Evolutionary conservation across 2,329 filamentous ascomycete species (phyloP).

Genomic region (Monosporascus sp.): DNA sequence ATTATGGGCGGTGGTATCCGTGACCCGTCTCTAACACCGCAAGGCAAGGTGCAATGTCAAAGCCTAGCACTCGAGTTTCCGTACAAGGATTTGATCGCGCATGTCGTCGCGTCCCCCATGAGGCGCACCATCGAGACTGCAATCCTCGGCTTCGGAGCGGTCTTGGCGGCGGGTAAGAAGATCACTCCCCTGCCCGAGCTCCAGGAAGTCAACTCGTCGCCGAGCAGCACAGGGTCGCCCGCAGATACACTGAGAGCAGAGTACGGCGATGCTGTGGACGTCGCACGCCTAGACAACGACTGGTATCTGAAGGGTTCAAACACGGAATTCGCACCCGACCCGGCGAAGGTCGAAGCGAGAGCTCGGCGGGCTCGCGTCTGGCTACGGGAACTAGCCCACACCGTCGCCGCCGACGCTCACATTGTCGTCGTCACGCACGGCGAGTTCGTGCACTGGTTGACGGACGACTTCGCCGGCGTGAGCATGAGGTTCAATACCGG

Average conservation of each 20-base stretch:
- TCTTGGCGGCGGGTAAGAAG: conserved; percentile 20
- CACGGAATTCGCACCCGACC: conserved; percentile 38
- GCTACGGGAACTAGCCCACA: conserved; percentile 41
- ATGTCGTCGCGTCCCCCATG: conserved; percentile 71
- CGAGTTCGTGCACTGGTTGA: conserved; percentile 76
- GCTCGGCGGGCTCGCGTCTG: conserved; percentile 54
- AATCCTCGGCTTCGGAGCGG: conserved; percentile 55
- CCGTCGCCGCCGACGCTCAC: conserved; percentile 45
- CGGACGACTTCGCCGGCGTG: conserved; percentile 68
- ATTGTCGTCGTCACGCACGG: conserved; percentile 76
- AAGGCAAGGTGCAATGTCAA: conserved; percentile 66
- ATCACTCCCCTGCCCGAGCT: conserved; percentile 67
- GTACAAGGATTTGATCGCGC: conserved; percentile 53
- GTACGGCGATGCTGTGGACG: conserved; percentile 55
- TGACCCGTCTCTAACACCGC: conserved; percentile 69
- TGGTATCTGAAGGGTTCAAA: conserved; percentile 62
- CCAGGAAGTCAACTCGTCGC: conserved; percentile 68
- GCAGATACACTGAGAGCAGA: conserved; percentile 47
- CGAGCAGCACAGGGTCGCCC: conserved; percentile 68
- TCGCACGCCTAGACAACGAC: conserved; percentile 50
- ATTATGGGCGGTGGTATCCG: conserved; percentile 62
- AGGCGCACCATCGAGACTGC: conserved; percentile 74
- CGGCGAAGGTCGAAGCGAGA: conserved; percentile 50
- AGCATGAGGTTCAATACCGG: conserved; percentile 44
- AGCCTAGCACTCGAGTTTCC: conserved; percentile 56